Base-by-base conservation (phyloP, 192 early-diverging fungal genomes). In the Umbelopsis sp. region DNA sequence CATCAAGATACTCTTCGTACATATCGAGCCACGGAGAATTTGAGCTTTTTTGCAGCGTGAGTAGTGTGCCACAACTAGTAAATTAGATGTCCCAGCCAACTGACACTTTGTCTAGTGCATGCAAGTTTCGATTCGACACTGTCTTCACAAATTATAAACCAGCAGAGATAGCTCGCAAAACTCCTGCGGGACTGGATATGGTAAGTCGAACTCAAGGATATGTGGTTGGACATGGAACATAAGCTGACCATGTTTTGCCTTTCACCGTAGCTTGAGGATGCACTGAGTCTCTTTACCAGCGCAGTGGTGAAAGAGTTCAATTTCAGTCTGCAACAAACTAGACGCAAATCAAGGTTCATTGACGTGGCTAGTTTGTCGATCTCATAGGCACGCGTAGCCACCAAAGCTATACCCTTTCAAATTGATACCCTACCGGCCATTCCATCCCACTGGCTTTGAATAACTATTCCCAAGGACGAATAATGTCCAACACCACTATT, bases 41-140 rank as follows among this genome's bases (percentile, higher is more conserved):
- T 85, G 45, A 73, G 81, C 20, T 88, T 88, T 66, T 83, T 88
- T 73, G 71, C 84, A 10, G 83, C 85, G 87, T 88, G 82, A 73
- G 83, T 76, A 16, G 38, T 47, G 34, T 66, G 9, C 7, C 24
- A 38, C 36, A 8, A 8, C 25, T 22, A 11, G 0, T 7, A 36
- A 10, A 24, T n/a, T 12, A 51, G 45, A 22, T 17, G 21, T 24
- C 3, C 3, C 36, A 38, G 4, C 8, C 7, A 11, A 68, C 31
- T 45, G 16, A 43, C 45, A 38, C 12, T 49, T 56, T 21, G 11
- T 68, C 25, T 62, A 88, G 87, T n/a, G 87, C 87, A 21, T 84
- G 83, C 41, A 88, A 86, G 72, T 85, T 86, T 65, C 70, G 87
- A 32, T 80, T 86, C 62, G 85, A 86, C 32, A 74, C 83, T 38